These are phyloP conservation scores for Quercus tomentella DNA, from an alignment of 331 rosid genomes.

Conservation along the genomic window DNA sequence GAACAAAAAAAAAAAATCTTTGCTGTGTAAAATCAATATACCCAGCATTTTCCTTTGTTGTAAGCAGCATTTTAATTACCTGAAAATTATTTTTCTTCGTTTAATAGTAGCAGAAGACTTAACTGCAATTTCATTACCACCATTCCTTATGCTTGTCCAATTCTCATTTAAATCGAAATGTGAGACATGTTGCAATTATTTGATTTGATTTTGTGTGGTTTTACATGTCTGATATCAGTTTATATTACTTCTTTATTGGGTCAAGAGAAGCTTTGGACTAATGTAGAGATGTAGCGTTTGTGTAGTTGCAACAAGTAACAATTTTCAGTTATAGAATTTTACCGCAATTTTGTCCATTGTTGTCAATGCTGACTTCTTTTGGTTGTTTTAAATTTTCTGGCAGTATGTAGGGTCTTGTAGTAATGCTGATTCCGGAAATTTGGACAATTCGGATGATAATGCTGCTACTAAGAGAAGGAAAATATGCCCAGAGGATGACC, in stretches of 20 bases:
- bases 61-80: not conserved
- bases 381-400: constrained; percentile 3
- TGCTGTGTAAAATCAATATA: not conserved
- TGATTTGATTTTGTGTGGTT: no score
- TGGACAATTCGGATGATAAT: constrained; percentile 17
- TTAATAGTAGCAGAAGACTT: not conserved
- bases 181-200: no score
- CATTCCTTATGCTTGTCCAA: not conserved
- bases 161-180: no score
- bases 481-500: constrained; percentile 19
- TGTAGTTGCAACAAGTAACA: not conserved
- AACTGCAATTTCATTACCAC: not conserved
- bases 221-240: no score
- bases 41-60: not conserved
- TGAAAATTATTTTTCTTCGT: not conserved
- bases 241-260: not conserved
- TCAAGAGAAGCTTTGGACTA: not conserved
- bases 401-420: constrained; percentile 42
- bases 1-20: no score
- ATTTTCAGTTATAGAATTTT: not conserved
- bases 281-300: not conserved
- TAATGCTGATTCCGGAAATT: constrained; percentile 16
- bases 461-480: constrained; percentile 49
- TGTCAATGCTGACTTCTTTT: not conserved
- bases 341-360: not conserved